A percentile compares a stretch with the other conserved stretches of the same genome.
phyloP scores from a whole-genome alignment of 306 rosid genomes.

The Corylus avellana region DNA sequence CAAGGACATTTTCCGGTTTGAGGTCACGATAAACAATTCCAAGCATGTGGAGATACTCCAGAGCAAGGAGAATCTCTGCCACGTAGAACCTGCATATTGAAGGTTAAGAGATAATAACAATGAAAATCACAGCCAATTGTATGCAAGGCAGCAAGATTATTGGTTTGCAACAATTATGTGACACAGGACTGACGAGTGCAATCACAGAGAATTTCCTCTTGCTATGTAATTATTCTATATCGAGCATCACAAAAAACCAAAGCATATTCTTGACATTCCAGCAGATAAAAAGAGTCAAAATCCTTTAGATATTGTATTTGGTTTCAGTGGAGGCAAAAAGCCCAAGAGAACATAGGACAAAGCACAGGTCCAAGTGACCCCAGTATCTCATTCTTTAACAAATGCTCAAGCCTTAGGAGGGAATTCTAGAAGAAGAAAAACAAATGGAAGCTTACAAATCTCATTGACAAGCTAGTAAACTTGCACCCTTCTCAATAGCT shows the following conservation, averaged over 20 bases:
- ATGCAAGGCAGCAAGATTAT: background rate
- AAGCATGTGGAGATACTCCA: conserved; percentile 64
- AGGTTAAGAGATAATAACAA: background rate
- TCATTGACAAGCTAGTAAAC: background rate
- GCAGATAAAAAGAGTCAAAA: background rate
- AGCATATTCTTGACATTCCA: background rate
- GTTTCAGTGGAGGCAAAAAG: background rate
- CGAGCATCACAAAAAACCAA: background rate
- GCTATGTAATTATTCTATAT: background rate
- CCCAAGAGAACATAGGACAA: background rate
- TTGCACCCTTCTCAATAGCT: background rate
- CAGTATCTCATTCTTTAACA: background rate
- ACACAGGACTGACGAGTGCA: background rate
- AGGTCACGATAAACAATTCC: conserved; percentile 65
- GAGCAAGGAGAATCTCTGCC: conserved; percentile 56
- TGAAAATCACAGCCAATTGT: conserved; percentile 5
- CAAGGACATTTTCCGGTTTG: conserved; percentile 60
- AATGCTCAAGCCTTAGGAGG: background rate
- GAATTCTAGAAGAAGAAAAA: background rate
- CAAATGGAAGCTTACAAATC: background rate
- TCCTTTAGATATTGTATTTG: background rate
- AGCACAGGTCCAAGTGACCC: background rate
- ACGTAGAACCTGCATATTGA: conserved; percentile 48
- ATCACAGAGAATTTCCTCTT: background rate
- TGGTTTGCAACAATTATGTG: background rate